Conservation (phyloP, 2,329 filamentous ascomycete species). For the Plenodomus biglobosus region DNA sequence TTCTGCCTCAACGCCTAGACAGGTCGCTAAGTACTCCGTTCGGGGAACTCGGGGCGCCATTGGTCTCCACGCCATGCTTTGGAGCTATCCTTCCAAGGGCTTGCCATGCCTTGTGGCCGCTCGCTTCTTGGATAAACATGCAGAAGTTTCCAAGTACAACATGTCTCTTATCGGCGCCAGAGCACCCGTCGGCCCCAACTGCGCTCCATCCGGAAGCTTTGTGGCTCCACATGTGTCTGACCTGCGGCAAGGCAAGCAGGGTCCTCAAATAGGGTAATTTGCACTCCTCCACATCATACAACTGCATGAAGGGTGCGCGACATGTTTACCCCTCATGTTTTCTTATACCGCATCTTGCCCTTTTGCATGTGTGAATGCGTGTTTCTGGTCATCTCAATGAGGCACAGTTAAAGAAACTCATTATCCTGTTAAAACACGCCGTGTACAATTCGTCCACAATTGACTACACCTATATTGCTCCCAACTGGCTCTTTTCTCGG, state of each 20-base stretch:
- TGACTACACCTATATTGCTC: not conserved
- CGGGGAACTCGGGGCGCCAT: conserved; percentile 7
- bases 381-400: conserved; percentile 5
- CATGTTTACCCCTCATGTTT: conserved; percentile 13
- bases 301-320: conserved; percentile 14
- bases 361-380: not conserved
- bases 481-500: not conserved
- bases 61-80: conserved; percentile 13
- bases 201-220: conserved; percentile 19
- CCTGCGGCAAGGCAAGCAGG: conserved; percentile 30
- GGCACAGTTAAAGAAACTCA: conserved; percentile 8
- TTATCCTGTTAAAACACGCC: not conserved
- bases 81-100: conserved; percentile 14
- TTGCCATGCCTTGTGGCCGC: conserved; percentile 26
- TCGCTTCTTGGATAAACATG: conserved; percentile 26
- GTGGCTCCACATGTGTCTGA: conserved; percentile 26
- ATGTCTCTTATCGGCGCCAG: conserved; percentile 39
- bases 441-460: not conserved
- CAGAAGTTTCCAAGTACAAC: conserved; percentile 17
- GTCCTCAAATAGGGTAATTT: conserved; percentile 30
- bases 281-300: conserved; percentile 26
- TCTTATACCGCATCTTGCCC: conserved; percentile 1
- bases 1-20: conserved; percentile 4
- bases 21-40: conserved; percentile 1
- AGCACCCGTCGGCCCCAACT: conserved; percentile 24